phyloP scores from a whole-genome alignment of 2,329 filamentous ascomycete species.

The Coleophoma cylindrospora region DNA sequence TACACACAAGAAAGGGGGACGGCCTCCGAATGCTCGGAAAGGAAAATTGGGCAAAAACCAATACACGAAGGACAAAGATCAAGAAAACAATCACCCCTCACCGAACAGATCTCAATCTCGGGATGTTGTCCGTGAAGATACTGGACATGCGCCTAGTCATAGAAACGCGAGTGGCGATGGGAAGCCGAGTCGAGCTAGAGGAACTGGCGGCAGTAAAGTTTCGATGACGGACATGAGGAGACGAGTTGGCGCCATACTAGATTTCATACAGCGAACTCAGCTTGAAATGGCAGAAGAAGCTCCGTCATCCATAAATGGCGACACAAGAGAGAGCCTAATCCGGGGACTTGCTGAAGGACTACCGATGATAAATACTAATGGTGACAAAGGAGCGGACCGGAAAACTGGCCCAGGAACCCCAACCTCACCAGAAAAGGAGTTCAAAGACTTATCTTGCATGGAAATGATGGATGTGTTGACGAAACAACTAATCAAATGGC shows the following conservation, averaged over 20 bases:
- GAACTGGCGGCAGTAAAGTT: constrained; percentile 50
- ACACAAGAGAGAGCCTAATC: constrained; percentile 28
- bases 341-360: constrained; percentile 26
- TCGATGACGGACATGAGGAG: constrained; percentile 87
- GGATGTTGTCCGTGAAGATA: constrained; percentile 36
- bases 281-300: constrained; percentile 73
- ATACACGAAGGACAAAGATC: constrained; percentile 72
- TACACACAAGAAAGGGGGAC: constrained; percentile 56
- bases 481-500: constrained; percentile 31
- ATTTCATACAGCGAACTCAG: constrained; percentile 86
- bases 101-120: constrained; percentile 46
- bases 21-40: constrained; percentile 60
- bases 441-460: constrained; percentile 61
- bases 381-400: constrained; percentile 22
- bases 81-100: constrained; percentile 44
- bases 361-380: constrained; percentile 31
- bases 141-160: constrained; percentile 39
- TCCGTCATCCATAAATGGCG: constrained; percentile 33
- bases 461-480: constrained; percentile 35
- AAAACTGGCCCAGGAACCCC: constrained; percentile 25
- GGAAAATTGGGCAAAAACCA: constrained; percentile 71
- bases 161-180: constrained; percentile 29
- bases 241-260: constrained; percentile 76
- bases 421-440: constrained; percentile 41
- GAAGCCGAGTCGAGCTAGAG: constrained; percentile 25